Percentiles rank a stretch among this genome's conserved stretches.
phyloP scores from a whole-genome alignment of 106 monocot genomes.

The Dendrobium officinale region DNA sequence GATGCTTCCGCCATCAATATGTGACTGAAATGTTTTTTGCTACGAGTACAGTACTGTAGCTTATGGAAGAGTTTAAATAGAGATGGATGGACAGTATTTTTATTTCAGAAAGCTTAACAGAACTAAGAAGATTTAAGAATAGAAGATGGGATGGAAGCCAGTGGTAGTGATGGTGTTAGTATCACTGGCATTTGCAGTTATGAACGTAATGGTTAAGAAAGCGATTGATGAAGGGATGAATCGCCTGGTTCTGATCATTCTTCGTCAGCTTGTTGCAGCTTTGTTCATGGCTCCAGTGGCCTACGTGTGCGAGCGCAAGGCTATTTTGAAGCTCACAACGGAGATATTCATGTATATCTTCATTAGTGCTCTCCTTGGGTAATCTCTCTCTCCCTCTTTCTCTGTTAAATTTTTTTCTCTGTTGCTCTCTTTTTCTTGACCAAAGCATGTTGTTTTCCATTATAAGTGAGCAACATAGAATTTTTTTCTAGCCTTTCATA shows the following conservation, averaged over 20 bases:
- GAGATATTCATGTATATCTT: slow-evolving; percentile 39
- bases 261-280: slow-evolving; percentile 53
- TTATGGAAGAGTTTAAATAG: neutral
- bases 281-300: slow-evolving; percentile 65
- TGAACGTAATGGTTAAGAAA: slow-evolving; percentile 55
- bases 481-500: too few species aligned
- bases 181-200: slow-evolving; percentile 19
- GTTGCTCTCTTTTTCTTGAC: too few species aligned
- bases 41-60: neutral
- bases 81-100: neutral
- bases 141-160: slow-evolving; percentile 23
- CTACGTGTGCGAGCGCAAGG: slow-evolving; percentile 45
- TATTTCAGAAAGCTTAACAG: neutral
- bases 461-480: too few species aligned
- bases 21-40: neutral
- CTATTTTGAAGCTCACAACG: slow-evolving; percentile 42
- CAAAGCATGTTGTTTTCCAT: too few species aligned
- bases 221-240: slow-evolving; percentile 47
- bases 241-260: slow-evolving; percentile 46
- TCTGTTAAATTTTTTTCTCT: neutral
- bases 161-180: slow-evolving; percentile 34
- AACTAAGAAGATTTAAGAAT: too few species aligned
- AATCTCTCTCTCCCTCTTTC: slow-evolving; percentile 4
- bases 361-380: slow-evolving; percentile 60
- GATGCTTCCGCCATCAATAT: too few species aligned